Percentiles rank a stretch among this genome's conserved stretches.
Evolutionary conservation across 2,329 filamentous ascomycete species (phyloP).

Genomic region (Ophiocordyceps camponoti-floridani): DNA sequence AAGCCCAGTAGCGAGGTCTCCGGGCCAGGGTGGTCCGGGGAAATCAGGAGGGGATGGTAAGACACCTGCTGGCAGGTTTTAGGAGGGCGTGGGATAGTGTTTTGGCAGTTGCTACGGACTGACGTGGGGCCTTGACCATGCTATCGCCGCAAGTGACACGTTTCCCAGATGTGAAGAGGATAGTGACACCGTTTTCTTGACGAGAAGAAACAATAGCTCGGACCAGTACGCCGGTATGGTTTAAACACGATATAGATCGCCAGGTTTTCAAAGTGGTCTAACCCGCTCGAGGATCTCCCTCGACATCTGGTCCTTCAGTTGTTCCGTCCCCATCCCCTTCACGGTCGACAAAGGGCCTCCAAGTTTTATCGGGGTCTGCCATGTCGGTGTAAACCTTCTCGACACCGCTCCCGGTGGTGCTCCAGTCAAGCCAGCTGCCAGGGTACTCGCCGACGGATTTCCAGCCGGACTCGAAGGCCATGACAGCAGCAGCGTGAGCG

Average conservation of each 20-base stretch:
- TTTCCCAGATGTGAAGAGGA: no score
- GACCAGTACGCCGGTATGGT: no score
- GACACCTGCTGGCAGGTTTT: constrained; percentile 6
- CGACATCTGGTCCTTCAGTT: background rate
- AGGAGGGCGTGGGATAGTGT: background rate
- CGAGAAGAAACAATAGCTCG: no score
- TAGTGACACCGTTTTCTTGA: no score
- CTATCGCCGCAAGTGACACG: no score
- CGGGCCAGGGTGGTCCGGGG: constrained; percentile 8
- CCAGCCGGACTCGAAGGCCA: constrained; percentile 68
- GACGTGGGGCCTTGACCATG: no score
- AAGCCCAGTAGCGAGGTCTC: constrained; percentile 30
- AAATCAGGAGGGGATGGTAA: constrained; percentile 7
- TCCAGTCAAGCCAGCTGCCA: constrained; percentile 75
- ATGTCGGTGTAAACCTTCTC: constrained; percentile 8
- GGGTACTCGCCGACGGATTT: constrained; percentile 49
- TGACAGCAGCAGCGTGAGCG: constrained; percentile 54
- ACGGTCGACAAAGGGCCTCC: background rate
- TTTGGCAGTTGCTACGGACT: background rate
- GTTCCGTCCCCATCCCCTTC: background rate
- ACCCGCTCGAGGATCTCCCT: background rate
- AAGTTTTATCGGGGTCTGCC: background rate
- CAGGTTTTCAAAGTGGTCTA: no score
- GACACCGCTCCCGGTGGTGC: constrained; percentile 44
- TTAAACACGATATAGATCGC: no score